Percentiles rank a stretch among this genome's conserved stretches.
phyloP scores from a whole-genome alignment of 2,329 filamentous ascomycete species.

The Monilinia aucupariae region DNA sequence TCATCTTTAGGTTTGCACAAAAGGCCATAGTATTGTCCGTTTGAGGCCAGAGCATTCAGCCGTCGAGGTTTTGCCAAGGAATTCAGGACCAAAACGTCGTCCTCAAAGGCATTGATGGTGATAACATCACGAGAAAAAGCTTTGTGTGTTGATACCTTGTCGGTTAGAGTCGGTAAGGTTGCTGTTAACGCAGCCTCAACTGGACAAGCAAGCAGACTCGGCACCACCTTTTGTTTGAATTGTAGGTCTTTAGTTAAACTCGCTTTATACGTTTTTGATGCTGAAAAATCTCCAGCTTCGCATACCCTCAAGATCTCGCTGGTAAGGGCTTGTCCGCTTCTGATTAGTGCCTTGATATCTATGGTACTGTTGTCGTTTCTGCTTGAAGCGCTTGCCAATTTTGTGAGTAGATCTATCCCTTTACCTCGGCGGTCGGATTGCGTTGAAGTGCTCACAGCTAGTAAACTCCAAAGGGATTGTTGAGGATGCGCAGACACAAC shows the following conservation, averaged over 20 bases:
- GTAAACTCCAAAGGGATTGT: constrained; percentile 85
- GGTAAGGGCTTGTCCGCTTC: constrained; percentile 74
- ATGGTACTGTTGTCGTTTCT: constrained; percentile 47
- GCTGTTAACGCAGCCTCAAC: constrained; percentile 80
- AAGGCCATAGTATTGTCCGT: constrained; percentile 82
- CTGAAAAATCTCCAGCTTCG: constrained; percentile 67
- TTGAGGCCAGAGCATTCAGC: constrained; percentile 79
- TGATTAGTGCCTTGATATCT: constrained; percentile 67
- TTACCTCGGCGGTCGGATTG: constrained; percentile 60
- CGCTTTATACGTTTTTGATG: constrained; percentile 59
- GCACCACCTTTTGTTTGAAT: constrained; percentile 78
- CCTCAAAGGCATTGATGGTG: constrained; percentile 72
- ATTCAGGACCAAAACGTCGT: constrained; percentile 83
- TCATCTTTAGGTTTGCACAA: constrained; percentile 98
- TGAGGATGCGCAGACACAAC: constrained; percentile 84
- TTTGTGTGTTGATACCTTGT: constrained; percentile 69
- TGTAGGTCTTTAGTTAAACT: constrained; percentile 72
- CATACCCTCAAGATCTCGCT: constrained; percentile 77
- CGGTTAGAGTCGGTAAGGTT: constrained; percentile 68
- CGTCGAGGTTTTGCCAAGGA: constrained; percentile 91
- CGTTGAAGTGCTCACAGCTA: constrained; percentile 79
- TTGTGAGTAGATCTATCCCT: constrained; percentile 48
- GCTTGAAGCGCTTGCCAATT: constrained; percentile 42
- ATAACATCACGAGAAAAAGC: constrained; percentile 84
- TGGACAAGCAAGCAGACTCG: constrained; percentile 81